A percentile compares a stretch with the other conserved stretches of the same genome.
Conservation (phyloP, 495 filamentous ascomycete genomes). For the Neurospora sp. region DNA sequence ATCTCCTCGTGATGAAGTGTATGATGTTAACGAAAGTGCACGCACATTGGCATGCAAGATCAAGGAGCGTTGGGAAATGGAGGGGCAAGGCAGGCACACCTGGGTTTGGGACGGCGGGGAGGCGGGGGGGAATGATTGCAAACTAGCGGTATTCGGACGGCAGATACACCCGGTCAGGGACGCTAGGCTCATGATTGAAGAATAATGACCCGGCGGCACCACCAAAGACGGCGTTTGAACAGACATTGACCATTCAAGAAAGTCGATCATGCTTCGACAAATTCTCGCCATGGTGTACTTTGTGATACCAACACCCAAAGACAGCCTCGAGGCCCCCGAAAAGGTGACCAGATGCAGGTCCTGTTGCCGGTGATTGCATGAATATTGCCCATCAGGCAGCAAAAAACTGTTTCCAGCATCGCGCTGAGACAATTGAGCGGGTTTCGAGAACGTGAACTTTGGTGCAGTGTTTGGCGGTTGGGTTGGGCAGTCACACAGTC, state of each 20-base stretch:
- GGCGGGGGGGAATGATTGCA: not conserved
- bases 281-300: not conserved
- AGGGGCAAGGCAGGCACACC: not conserved
- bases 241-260: not conserved
- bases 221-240: not conserved
- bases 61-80: conserved; percentile 1
- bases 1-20: not conserved
- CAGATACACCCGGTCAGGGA: not conserved
- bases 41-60: not conserved
- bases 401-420: conserved; percentile 1
- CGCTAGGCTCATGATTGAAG: not conserved
- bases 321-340: not conserved
- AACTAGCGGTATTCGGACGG: not conserved
- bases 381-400: conserved; percentile 10
- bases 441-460: not conserved
- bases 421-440: not conserved
- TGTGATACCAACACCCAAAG: not conserved
- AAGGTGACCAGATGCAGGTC: conserved; percentile 2
- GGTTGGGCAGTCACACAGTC: conserved; percentile 27
- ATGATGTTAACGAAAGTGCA: not conserved
- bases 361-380: not conserved
- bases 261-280: not conserved
- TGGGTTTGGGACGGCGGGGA: not conserved
- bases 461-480: not conserved
- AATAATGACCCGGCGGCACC: not conserved